Evolutionary conservation across 2,329 filamentous ascomycete genomes (phyloP), one percentile per base, ranked within the genome.

Genomic region (Monilinia fructigena): DNA sequence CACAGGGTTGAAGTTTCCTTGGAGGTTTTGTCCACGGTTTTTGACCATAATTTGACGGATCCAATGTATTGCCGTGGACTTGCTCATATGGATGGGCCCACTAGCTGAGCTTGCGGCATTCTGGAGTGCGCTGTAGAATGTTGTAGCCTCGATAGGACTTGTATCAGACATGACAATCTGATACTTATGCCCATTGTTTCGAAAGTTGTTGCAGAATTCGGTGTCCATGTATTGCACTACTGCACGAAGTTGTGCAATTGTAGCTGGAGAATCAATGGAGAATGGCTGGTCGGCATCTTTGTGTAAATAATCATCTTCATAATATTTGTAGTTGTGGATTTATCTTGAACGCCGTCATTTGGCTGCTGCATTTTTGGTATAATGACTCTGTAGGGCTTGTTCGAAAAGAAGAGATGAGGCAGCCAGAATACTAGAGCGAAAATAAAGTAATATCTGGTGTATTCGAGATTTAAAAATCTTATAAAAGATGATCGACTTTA

Each of bases 1-100:
- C 3, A 69, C 59, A 18, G 68, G 65, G 38, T 69, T 69, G 59
- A 66, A 69, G 20, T 63, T 65, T 11, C 68, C 68, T 8, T 61
- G 23, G 0, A 69, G 54, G 38, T 69, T 65, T 45, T 63, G 65
- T 45, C 61, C 61, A 55, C 61, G 31, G 23, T 38, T 64, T n/a
- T 52, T 48, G 16, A 47, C 20, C 7, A 55, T 23, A 7, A 45
- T 38, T 18, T 28, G n/a, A 14, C 28, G 42, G 31, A 55, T 53
- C 61, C 61, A 64, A 10, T 20, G 16, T 23, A 48, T n/a, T n/a
- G 38, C 50, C 35, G 18, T n/a, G 20, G 35, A 4, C 23, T 45
- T 31, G n/a, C 23, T 12, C 1, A 55, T 35, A 11, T 23, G 4
- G 26, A 50, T 28, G 12, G 61, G 61, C 11, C 20, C 23, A 8